Evolutionary conservation across 2,329 filamentous ascomycete genomes (phyloP), one percentile per base, ranked within the genome.

Genomic region (Monosporascus sp.): DNA sequence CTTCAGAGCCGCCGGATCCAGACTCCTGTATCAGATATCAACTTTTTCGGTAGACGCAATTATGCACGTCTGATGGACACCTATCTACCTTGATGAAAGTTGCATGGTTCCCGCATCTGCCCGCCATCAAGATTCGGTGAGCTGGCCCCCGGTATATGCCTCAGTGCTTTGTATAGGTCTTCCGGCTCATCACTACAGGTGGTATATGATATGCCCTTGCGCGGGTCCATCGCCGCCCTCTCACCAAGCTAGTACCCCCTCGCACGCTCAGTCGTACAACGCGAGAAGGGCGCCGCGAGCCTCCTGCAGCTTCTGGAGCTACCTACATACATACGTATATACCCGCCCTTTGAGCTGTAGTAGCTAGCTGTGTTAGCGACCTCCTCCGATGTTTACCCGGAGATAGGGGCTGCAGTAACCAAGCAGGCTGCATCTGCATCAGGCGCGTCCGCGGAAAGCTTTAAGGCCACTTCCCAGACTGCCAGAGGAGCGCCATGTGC

Each of bases 1-100:
- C 60, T 60, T 48, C 50, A 54, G 58, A 41, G 45, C 50, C 51
- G 44, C 49, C 49, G 24, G 43, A 46, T 24, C 14, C 41, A 46
- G 25, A 24, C 43, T 27, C 43, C 14, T 46, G 24, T 24, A 49
- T 56, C 56, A 57, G 56, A 54, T 59, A 59, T 58, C 57, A 49
- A 48, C 53, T 53, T 51, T 43, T 20, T 46, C 15, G 47, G 50
- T 52, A 55, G 36, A 47, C 54, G 54, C 53, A 53, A 48, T 25
- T 52, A 55, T 49, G 43, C 31, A n/a, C 22, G 22, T 31, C 22
- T 46, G 22, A 14, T 11, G 18, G 38, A 20, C 38, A 20, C 18
- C 38, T 7, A 41, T 35, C 9, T 3, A 35, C 31, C 31, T 35
- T 14, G 11, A 20, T 41, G 7, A 20, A 41, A 18, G 38, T 6